Evolutionary conservation across 192 early-diverging fungal genomes (phyloP).

Genomic region (Dispira parvispora): DNA sequence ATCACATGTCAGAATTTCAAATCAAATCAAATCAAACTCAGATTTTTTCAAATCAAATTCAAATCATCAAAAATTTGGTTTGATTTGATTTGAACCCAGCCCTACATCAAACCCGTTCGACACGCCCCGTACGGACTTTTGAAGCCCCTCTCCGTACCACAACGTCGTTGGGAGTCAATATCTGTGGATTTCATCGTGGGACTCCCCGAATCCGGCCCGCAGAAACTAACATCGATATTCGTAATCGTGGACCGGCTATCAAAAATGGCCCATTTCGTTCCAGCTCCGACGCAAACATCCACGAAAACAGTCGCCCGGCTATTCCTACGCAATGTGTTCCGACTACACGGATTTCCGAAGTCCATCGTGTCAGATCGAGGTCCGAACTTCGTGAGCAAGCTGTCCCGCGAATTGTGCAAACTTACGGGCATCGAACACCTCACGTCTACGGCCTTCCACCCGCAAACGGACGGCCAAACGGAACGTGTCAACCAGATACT

Average conservation of each 20-base stretch:
- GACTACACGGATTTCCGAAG: neutral
- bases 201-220: conserved; percentile 23
- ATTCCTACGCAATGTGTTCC: neutral
- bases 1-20: too few species aligned
- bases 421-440: neutral
- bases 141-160: conserved; percentile 16
- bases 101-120: too few species aligned
- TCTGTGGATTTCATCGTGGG: too few species aligned
- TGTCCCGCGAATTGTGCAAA: neutral
- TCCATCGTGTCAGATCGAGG: neutral
- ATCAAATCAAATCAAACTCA: too few species aligned
- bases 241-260: conserved; percentile 27
- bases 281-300: too few species aligned
- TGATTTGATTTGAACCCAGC: too few species aligned
- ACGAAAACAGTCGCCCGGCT: neutral
- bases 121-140: conserved; percentile 24
- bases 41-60: too few species aligned
- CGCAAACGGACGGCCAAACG: too few species aligned
- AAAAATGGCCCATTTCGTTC: conserved; percentile 14
- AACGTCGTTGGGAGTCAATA: conserved; percentile 21
- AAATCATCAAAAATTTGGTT: too few species aligned
- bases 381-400: neutral
- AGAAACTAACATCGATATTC: conserved; percentile 17
- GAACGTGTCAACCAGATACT: conserved; percentile 18
- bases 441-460: conserved; percentile 22